Base-by-base conservation (phyloP, 495 filamentous ascomycete genomes). In the Diplogelasinospora grovesii region DNA sequence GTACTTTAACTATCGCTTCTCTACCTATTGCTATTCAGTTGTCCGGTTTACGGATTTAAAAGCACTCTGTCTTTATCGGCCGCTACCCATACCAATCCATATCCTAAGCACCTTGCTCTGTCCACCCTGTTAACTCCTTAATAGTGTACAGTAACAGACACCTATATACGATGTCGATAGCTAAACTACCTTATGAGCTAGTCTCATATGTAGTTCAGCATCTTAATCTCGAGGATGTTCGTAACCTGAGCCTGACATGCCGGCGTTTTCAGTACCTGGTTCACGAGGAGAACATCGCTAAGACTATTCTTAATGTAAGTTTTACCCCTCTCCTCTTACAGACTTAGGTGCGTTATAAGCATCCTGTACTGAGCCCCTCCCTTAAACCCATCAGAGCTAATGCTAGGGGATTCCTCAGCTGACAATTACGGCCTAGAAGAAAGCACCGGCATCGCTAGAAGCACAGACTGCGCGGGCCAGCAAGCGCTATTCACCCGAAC, bases 201-300 rank as follows among this genome's bases (percentile, higher is more conserved):
- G 63, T 83, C 26, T 69, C 76, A 21, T 70, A 76, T 46, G 73
- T 85, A 32, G 68, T 79, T 30, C 60, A 69, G 8, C 60, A 71
- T 39, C 59, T 81, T 28, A 53, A 67, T 28, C 59, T 79, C 19
- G 61, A 71, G 43, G 74, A 81, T 46, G 45, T 73, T 22, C 58
- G 70, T 15, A 54, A 64, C 44, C 52, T 79, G 21, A 69, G 66
- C 21, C 50, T 68, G 27, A 68, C 72, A 26, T 78, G 76, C 50
- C 68, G 61, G 8, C 57, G 67, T 11, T 66, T 88, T 14, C 60
- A 68, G 40, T 68, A 57, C 35, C 54, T 81, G 9, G 53, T 81
- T 36, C 51, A 66, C 8, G 81, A 82, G 40, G 70, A 78, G n/a
- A 71, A 69, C 7, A 77, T 86, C 31, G 78, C 80, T 24, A 74